Evolutionary conservation across 768 basidiomycete species (phyloP), one percentile per base, ranked within the genome.

Genomic region (Leccinum disarticulatum): DNA sequence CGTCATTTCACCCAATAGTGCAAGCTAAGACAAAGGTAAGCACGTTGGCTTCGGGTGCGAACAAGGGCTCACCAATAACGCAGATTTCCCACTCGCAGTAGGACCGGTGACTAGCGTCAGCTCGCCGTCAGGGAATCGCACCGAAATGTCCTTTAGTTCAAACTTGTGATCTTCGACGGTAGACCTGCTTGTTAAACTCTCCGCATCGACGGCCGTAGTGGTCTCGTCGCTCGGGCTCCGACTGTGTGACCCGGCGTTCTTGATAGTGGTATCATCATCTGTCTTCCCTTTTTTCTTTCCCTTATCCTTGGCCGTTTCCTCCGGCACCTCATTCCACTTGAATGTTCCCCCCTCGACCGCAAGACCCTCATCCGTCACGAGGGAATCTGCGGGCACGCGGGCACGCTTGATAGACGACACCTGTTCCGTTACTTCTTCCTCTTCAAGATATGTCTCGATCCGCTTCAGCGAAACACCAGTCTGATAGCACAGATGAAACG

Each of bases 401-500:
- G 66, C 41, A 31, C 72, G 71, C 70, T 87, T 88, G 54, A 88
- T 70, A 0, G 80, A 77, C 0, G 83, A 87, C 1, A 87, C 84
- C 61, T 83, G 82, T 46, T 79, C 83, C 9, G 79, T 76, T 7
- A 88, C 84, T 65, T 88, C 87, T 31, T 86, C 84, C 61, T 88
- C 87, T 13, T 75, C 75, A 0, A 87, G 76, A 74, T 82, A 88
- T 2, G 76, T 80, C 51, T 83, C 79, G 56, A 89, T 86, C 41
- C 87, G 84, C 27, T 82, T 74, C 36, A 88, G 68, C 1, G 86
- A 80, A 3, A 89, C 86, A 19, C 79, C 74, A 0, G 83, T 80
- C 74, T 86, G 52, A 28, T 57, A 8, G n/a, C 8, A 28, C 17
- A n/a, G 50, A 52, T 13, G 54, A 49, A 46, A 10, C 33, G 17